phyloP scores from a whole-genome alignment of 2,329 filamentous ascomycete genomes.

The Pseudodiploospora longispora region DNA sequence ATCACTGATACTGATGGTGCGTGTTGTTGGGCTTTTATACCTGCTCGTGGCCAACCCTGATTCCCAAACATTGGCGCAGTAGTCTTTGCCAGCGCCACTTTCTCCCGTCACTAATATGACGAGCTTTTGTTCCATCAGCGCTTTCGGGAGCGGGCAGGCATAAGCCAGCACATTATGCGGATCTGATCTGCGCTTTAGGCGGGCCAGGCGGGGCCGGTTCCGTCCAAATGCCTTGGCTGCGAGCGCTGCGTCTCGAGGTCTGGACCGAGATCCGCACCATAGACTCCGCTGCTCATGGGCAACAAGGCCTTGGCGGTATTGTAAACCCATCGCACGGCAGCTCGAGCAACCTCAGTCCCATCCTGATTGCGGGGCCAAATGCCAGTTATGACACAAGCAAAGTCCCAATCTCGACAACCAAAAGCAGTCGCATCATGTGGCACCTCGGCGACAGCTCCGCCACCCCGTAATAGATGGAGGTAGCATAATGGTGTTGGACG shows the following conservation, averaged over 20 bases:
- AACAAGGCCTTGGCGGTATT: conserved; percentile 37
- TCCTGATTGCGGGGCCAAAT: conserved; percentile 51
- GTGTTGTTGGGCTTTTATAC: conserved; percentile 25
- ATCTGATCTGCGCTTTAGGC: conserved; percentile 43
- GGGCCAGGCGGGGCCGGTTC: conserved; percentile 40
- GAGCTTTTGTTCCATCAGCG: conserved; percentile 31
- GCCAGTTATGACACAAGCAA: conserved; percentile 55
- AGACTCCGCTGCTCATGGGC: conserved; percentile 42
- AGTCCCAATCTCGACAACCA: conserved; percentile 56
- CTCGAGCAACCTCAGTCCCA: conserved; percentile 28
- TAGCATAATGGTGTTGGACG: conserved; percentile 50
- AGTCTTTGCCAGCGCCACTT: conserved; percentile 51
- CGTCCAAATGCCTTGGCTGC: conserved; percentile 48
- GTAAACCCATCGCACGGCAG: conserved; percentile 48
- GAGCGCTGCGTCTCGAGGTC: conserved; percentile 47
- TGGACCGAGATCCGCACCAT: conserved; percentile 55
- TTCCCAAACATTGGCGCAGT: conserved; percentile 46
- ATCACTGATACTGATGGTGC: conserved; percentile 48
- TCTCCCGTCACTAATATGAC: conserved; percentile 51
- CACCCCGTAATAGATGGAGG: conserved; percentile 54
- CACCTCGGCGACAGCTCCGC: conserved; percentile 40
- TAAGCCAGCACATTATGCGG: conserved; percentile 44
- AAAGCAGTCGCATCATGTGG: conserved; percentile 44
- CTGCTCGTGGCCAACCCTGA: conserved; percentile 25
- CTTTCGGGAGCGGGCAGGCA: conserved; percentile 43